Conservation (phyloP, 2,329 filamentous ascomycete genomes). For the Blastomyces silverae region DNA sequence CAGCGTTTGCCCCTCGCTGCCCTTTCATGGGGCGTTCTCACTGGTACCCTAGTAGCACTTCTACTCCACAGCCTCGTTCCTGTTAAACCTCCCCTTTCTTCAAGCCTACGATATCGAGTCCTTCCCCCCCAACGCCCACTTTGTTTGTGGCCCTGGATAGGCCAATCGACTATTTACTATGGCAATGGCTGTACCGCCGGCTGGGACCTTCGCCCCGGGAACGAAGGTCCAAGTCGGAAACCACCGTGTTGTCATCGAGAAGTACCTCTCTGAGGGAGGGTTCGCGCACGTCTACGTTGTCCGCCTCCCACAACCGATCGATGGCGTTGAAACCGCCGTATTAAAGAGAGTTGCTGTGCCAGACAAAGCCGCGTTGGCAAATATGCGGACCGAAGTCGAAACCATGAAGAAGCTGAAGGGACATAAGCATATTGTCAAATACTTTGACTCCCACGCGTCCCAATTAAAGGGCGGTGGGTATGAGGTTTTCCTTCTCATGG, state of each 20-base stretch:
- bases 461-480: constrained; percentile 89
- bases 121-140: too few relatives aligned
- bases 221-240: constrained; percentile 95
- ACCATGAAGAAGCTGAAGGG: constrained; percentile 99
- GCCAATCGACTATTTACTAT: constrained; percentile 29
- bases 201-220: constrained; percentile 82
- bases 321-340: constrained; percentile 74
- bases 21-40: constrained; percentile 12
- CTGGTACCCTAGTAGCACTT: neutral
- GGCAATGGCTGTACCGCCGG: constrained; percentile 44
- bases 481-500: constrained; percentile 97
- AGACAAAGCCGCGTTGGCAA: constrained; percentile 87
- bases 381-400: constrained; percentile 97
- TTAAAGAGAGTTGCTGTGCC: constrained; percentile 94
- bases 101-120: neutral
- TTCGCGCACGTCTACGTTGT: constrained; percentile 99
- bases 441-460: constrained; percentile 96
- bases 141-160: constrained; percentile 4
- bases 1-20: constrained; percentile 9
- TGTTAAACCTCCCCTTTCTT: too few relatives aligned
- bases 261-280: constrained; percentile 95
- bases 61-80: neutral
- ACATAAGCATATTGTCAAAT: constrained; percentile 91
- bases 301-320: constrained; percentile 67
- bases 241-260: constrained; percentile 89